Conservation (phyloP, 2,329 filamentous ascomycete genomes). For the Huntiella bhutanensis region DNA sequence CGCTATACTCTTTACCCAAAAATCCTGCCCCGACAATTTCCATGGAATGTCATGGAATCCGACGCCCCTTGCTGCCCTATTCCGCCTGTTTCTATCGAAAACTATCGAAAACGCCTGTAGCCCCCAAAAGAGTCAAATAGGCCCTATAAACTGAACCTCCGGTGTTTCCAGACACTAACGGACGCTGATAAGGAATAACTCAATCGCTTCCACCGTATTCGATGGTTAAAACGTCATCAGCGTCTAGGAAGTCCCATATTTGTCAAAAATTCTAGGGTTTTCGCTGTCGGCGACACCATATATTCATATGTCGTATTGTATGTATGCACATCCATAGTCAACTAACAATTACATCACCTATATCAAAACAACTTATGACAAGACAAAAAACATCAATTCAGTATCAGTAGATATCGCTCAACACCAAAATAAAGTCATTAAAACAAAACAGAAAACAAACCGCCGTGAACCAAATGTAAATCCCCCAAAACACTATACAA, state of each 20-base stretch:
- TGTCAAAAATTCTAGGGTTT: too few relatives aligned
- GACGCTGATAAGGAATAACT: not conserved
- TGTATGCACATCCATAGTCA: too few relatives aligned
- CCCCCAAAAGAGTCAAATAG: too few relatives aligned
- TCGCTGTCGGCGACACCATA: too few relatives aligned
- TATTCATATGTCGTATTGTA: too few relatives aligned
- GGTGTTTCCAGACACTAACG: too few relatives aligned
- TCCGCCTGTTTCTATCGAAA: not conserved
- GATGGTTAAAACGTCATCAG: too few relatives aligned
- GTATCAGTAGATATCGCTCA: not conserved
- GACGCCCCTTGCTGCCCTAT: not conserved
- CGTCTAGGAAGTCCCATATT: too few relatives aligned
- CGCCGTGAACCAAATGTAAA: not conserved
- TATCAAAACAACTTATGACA: not conserved
- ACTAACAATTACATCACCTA: not conserved
- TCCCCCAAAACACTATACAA: not conserved
- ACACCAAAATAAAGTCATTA: not conserved
- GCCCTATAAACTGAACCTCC: too few relatives aligned
- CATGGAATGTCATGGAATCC: constrained; percentile 2
- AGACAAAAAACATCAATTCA: not conserved
- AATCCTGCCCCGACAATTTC: not conserved
- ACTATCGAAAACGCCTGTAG: not conserved
- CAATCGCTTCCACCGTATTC: too few relatives aligned
- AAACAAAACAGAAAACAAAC: not conserved
- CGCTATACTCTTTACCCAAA: not conserved